Base-by-base conservation (phyloP, 148 eudicot species). In the Bassia scoparia region DNA sequence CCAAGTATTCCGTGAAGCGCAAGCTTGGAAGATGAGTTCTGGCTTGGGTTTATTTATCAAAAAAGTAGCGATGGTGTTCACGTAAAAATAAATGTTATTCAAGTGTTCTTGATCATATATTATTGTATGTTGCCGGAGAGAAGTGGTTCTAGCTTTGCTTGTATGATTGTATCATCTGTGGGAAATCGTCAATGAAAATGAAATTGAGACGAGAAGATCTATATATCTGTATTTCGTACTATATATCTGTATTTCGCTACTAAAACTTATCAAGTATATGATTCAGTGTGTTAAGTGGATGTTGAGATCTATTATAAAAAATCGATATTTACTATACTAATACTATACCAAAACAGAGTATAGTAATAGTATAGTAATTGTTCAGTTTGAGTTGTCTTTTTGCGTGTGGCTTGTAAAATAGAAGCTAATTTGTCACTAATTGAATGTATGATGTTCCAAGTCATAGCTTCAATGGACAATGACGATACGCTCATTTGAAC, bases 11-110 rank as follows among this genome's bases (percentile, higher is more conserved):
- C 80, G 65, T 54, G 76, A 77, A 85, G 88, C 85, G 84, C 85
- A 86, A 88, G 92, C 91, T 84, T 87, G 79, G 88, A 82, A 81
- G 76, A 69, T 55, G 79, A 75, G 68, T 37, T 83, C 85, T 83
- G 87, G 87, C 79, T 79, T 82, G 73, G 78, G 73, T 68, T 31
- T 59, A 71, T 67, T 70, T 72, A 64, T 37, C 58, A 65, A 49
- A 33, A n/a, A 43, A 58, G 80, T 79, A 81, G 84, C 61, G 72
- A 76, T 79, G 84, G 81, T 58, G 62, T 81, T 79, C 61, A 70
- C 55, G 62, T 29, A 31, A 56, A 67, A 86, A 77, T 73, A 86
- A 83, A 72, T 69, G 35, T 76, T 26, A 29, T 9, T 64, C 29
- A 38, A n/a, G 74, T 55, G 65, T 69, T 79, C n/a, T 68, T 41